A percentile compares a stretch with the other conserved stretches of the same genome.
Evolutionary conservation across 2,329 filamentous ascomycete genomes (phyloP).

Genomic region (Arthrocladium fulminans): DNA sequence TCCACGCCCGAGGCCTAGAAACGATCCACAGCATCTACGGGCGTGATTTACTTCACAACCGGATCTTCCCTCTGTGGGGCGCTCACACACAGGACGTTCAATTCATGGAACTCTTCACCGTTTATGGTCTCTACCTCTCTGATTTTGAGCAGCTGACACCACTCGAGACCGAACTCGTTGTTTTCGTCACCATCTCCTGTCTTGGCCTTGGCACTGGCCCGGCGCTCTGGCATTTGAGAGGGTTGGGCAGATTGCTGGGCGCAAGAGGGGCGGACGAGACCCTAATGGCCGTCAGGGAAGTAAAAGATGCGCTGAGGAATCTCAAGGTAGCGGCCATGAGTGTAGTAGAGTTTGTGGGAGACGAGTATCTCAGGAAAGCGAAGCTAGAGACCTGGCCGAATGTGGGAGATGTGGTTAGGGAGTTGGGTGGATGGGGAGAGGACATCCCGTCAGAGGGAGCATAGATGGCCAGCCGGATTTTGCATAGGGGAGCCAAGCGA

Average conservation of each 20-base stretch:
- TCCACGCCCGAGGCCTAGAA: slow-evolving; percentile 25
- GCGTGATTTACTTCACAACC: slow-evolving; percentile 21
- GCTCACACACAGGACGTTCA: slow-evolving; percentile 44
- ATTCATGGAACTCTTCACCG: slow-evolving; percentile 64
- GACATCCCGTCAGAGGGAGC: slow-evolving; percentile 8
- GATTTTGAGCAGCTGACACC: slow-evolving; percentile 34
- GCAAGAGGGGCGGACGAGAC: slow-evolving; percentile 18
- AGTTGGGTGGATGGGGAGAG: slow-evolving; percentile 21
- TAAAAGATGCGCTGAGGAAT: slow-evolving; percentile 18
- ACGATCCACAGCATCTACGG: slow-evolving; percentile 27
- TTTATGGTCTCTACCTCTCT: slow-evolving; percentile 51
- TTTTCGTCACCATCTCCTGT: slow-evolving; percentile 37
- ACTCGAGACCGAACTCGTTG: slow-evolving; percentile 38
- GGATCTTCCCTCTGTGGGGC: slow-evolving; percentile 27
- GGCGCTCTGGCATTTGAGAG: slow-evolving; percentile 40
- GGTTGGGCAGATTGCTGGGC: slow-evolving; percentile 30
- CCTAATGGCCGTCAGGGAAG: slow-evolving; percentile 9
- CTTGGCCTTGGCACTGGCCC: slow-evolving; percentile 33
- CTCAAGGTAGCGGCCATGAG: slow-evolving; percentile 17
- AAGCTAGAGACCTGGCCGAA: slow-evolving; percentile 21
- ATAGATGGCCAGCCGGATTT: neutral
- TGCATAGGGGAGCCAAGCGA: neutral
- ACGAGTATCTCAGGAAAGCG: slow-evolving; percentile 15
- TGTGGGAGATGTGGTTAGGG: slow-evolving; percentile 21
- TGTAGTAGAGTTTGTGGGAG: slow-evolving; percentile 19